Evolutionary conservation across 164 flowering plant genomes (phyloP), one percentile per base, ranked within the genome.

Genomic region (Tetracentron sinense): DNA sequence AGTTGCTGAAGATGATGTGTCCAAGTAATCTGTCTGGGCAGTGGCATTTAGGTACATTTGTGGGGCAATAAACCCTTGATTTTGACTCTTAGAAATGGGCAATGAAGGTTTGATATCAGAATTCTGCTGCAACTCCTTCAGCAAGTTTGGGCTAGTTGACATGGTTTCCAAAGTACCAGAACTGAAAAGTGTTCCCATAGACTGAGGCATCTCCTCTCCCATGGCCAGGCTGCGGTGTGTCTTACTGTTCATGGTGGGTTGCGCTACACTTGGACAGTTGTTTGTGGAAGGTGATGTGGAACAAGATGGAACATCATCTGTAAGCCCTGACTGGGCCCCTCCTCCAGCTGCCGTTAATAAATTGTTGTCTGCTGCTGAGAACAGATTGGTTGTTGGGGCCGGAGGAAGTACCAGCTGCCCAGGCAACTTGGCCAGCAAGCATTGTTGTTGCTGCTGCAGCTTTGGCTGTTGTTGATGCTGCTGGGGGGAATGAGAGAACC

Each of bases 271-370:
- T 12, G 80, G 66, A 60, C 81, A 78, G 66, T 84, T 88, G 63
- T 87, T 87, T 35, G 89, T 82, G 15, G 97, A 90, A 20, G 95
- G 94, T 54, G 97, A 90, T 11, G 96, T 87, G 42, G 98, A 88
- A 77, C 93, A 86, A 48, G 96, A 89, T 47, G 96, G 97, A 59
- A 75, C 51, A 53, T 88, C 97, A 60, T 88, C 96, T 4, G 90
- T 86, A 44, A 83, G 56, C 27, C 64, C 88, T 42, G 96, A 87
- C 29, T 78, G 95, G 26, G 81, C 85, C 16, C 74, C 76, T 14
- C 74, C 77, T 58, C 75, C 76, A 57, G 79, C 78, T 30, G 77
- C 69, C 77, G n/a, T n/a, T n/a, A 80, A 20, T 21, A 73, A 59
- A 67, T 76, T 74, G 67, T 74, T 70, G 21, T 76, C 75, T 47